Base-by-base conservation (phyloP, 2,329 filamentous ascomycete species). In the Chlorencoelia australis region DNA sequence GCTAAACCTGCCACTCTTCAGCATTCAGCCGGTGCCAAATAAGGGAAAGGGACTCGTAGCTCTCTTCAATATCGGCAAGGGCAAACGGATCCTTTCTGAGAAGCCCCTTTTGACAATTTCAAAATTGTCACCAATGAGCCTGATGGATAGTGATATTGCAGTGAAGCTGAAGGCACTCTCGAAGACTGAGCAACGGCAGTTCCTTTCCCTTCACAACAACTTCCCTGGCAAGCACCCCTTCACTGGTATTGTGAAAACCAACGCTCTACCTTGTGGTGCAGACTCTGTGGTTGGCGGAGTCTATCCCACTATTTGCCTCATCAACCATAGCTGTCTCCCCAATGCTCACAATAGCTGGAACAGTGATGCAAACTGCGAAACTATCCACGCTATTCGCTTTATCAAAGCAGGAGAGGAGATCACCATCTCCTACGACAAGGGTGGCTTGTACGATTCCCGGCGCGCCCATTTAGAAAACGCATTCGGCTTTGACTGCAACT, bases 41-140 rank as follows among this genome's bases (percentile, higher is more conserved):
- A 62, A 60, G 45, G 61, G 63, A 3, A 58, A 55, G 53, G 61
- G 59, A 4, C 48, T 66, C 1, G 40, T 65, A 25, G 61, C 64
- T 15, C 50, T 30, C 16, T 37, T 44, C 15, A 41, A 58, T 24
- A 63, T 66, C 36, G 29, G 48, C 4, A 58, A 50, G 39, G 62
- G 62, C 28, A 61, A 55, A 16, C 49, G 57, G 10, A 59, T 67
- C 21, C 39, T 66, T 28, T 56, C 44, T 9, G 63, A 67, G 45
- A 42, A 51, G 8, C 58, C 62, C 1, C 46, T 65, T 27, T 49
- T 66, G 44, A 61, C 51, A 15, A 35, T 26, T 20, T 2, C 8
- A 7, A 27, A 33, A 19, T 4, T 39, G 8, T 13, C 25, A 5
- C 14, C 33, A 25, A 34, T 21, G 2, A 33, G 11, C n/a, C 4